phyloP scores from a whole-genome alignment of 257 asterid species.

The Fraxinus cuspidata region DNA sequence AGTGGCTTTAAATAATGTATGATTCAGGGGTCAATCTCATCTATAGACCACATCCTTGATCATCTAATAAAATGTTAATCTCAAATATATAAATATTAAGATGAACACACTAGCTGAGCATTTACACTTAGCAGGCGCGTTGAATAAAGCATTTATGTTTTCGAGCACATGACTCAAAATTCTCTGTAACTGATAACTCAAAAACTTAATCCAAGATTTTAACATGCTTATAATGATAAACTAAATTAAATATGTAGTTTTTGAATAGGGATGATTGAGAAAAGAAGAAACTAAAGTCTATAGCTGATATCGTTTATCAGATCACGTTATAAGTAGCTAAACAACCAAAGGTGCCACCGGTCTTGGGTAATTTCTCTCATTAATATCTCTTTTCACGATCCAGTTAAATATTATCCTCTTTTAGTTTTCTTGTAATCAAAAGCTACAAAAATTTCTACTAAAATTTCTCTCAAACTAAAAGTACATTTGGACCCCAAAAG shows the following conservation, averaged over 20 bases:
- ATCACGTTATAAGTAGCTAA: not conserved
- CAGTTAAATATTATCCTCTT: not conserved
- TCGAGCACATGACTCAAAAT: not conserved
- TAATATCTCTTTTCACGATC: not conserved
- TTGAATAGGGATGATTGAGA: not conserved
- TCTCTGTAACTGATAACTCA: not conserved
- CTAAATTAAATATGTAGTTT: not conserved
- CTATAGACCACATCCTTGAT: not conserved
- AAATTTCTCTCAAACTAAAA: not conserved
- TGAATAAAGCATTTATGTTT: not conserved
- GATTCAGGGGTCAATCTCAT: slow-evolving; percentile 3
- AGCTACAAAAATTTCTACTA: not conserved
- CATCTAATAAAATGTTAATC: not conserved
- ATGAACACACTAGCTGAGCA: not conserved
- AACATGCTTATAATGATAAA: not conserved
- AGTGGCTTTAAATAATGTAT: not conserved
- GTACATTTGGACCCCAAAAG: not conserved
- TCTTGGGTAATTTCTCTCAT: not conserved
- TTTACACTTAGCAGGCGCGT: not conserved
- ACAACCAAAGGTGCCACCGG: not conserved
- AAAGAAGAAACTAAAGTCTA: not conserved
- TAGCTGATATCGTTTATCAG: not conserved
- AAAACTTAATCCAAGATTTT: not conserved
- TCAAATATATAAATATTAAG: not conserved
- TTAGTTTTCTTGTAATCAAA: not conserved